Evolutionary conservation across 345 rosid species (phyloP).

Genomic region (Brassica juncea): DNA sequence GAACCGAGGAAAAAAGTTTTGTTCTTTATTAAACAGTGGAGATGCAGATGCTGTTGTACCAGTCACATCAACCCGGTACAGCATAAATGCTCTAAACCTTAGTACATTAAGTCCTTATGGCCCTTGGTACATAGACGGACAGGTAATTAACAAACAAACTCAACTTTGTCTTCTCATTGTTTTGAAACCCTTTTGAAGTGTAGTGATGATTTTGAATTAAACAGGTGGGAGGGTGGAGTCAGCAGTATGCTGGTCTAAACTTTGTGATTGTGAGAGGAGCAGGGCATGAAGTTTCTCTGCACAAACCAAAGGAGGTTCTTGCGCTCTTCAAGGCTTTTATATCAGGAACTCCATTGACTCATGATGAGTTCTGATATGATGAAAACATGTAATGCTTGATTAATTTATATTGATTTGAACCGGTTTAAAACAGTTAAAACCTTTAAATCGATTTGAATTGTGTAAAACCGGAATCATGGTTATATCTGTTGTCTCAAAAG

Average conservation of each 20-base stretch:
- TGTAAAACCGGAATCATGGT: no score
- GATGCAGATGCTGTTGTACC: conserved; percentile 91
- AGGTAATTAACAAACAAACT: conserved; percentile 46
- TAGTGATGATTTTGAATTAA: conserved; percentile 16
- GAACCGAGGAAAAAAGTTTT: no score
- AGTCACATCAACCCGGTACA: conserved; percentile 84
- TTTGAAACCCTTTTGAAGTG: neutral
- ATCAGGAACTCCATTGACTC: conserved; percentile 54
- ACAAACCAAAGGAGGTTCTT: conserved; percentile 77
- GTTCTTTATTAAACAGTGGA: no score
- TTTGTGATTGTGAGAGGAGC: conserved; percentile 90
- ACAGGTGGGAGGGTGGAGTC: conserved; percentile 97
- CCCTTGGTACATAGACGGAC: conserved; percentile 81
- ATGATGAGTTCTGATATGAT: neutral
- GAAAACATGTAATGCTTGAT: conserved; percentile 10
- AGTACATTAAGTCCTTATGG: conserved; percentile 61
- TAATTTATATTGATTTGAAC: no score
- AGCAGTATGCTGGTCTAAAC: conserved; percentile 78
- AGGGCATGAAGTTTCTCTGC: conserved; percentile 92
- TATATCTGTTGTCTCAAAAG: no score
- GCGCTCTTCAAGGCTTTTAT: conserved; percentile 71
- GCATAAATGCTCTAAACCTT: conserved; percentile 78
- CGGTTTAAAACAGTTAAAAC: no score
- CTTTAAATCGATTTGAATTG: no score
- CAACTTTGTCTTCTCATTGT: neutral